Conservation (phyloP, 495 filamentous ascomycete genomes). For the Hypomontagnella submonticulosa region DNA sequence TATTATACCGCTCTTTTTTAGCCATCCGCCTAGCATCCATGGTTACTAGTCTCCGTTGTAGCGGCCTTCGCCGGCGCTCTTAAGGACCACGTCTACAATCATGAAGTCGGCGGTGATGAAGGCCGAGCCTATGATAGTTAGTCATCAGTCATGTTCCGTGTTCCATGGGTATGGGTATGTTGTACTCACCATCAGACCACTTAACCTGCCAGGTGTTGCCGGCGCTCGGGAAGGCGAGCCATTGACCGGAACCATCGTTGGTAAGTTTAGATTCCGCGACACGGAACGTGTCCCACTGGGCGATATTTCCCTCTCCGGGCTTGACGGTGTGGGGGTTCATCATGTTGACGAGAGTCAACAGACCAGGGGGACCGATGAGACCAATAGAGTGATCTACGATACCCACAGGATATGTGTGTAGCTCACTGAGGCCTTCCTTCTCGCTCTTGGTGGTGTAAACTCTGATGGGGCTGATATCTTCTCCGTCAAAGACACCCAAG, state of each 20-base stretch:
- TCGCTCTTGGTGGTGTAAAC: constrained; percentile 40
- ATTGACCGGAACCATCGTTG: constrained; percentile 47
- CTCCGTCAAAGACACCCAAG: constrained; percentile 39
- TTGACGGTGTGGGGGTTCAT: constrained; percentile 46
- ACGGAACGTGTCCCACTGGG: constrained; percentile 51
- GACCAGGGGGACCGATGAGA: constrained; percentile 49
- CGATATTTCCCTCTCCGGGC: constrained; percentile 45
- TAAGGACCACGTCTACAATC: constrained; percentile 50
- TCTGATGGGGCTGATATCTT: constrained; percentile 25
- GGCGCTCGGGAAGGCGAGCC: constrained; percentile 50
- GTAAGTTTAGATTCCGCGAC: constrained; percentile 41
- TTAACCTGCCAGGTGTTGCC: constrained; percentile 49
- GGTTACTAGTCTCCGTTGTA: constrained; percentile 38
- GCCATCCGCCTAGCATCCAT: not conserved
- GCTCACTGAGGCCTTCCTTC: constrained; percentile 44
- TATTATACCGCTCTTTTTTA: constrained; percentile 5
- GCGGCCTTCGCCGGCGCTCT: constrained; percentile 44
- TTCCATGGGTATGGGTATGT: not conserved
- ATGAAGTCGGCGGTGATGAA: constrained; percentile 51
- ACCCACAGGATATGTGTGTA: constrained; percentile 51
- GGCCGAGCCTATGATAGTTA: constrained; percentile 42
- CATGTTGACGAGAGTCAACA: constrained; percentile 51
- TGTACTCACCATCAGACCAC: constrained; percentile 52
- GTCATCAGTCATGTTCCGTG: not conserved
- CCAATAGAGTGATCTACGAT: constrained; percentile 50